Evolutionary conservation across 495 filamentous ascomycete species (phyloP), one percentile per base, ranked within the genome.

Genomic region (Penicillium cinerascens): DNA sequence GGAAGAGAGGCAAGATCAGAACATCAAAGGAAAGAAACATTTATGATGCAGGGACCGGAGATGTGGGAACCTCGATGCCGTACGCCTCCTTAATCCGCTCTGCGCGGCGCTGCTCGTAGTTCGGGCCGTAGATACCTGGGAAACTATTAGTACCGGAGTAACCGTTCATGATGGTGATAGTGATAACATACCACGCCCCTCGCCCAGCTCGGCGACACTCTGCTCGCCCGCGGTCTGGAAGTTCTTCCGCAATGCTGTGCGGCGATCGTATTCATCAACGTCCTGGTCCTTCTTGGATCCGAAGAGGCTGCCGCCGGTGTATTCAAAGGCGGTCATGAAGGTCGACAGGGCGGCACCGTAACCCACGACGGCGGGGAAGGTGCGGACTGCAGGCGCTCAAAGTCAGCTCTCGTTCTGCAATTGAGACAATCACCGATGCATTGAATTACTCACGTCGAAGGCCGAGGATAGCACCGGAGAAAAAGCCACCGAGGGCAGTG

Each of bases 81-180:
- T 96, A 97, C 56, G 84, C 87, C 75, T 92, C 83, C 78, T 92
- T 88, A 65, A 99, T 81, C 47, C 91, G 81, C 70, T 89, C 78
- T 45, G 81, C 78, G 59, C 95, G 83, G 69, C 95, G 78, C 77
- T 97, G 91, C 55, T 86, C 86, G 54, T 96, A 98, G 22, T 89
- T 89, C 13, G 87, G 86, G 25, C 78, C 89, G 53, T 86, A 80
- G 52, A 98, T 88, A 21, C 88, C 92, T 96, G 49, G 10, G 35
- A 15, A 42, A 1, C 23, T 22, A 50, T 77, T 56, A 80, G 72
- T 37, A 42, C 22, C 17, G 7, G 17, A 1, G 27, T 8, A 20
- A n/a, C 29, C 20, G 21, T 15, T 29, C 23, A 25, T 39, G 7
- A 43, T 29, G 22, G 10, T 47, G 38, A 63, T 53, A 23, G 44